A percentile compares a stretch with the other conserved stretches of the same genome.
Evolutionary conservation across 495 filamentous ascomycete genomes (phyloP).

Genomic region (Podospora anserina): DNA sequence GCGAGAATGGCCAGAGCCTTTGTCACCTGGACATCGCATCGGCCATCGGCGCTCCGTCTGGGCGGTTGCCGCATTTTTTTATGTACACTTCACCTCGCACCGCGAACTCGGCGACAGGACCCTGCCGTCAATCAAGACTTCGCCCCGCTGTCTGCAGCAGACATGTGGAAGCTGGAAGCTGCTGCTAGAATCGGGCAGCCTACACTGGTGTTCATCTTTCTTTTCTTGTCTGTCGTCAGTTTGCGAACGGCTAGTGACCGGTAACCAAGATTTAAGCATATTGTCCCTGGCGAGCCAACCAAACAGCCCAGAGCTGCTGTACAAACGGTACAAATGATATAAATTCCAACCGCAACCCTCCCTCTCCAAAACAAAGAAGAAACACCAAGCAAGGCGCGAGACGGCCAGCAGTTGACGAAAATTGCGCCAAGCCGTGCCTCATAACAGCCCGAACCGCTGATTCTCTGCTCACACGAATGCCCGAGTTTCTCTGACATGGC

Average conservation of each 20-base stretch:
- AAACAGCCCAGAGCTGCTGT: background rate
- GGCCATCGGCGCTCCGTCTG: constrained; percentile 4
- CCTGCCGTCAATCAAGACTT: background rate
- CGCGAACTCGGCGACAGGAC: constrained; percentile 4
- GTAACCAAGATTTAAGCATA: background rate
- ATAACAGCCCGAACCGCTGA: background rate
- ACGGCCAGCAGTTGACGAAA: constrained; percentile 28
- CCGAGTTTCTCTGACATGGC: constrained; percentile 38
- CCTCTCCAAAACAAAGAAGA: constrained; percentile 3
- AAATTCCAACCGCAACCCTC: too few species aligned
- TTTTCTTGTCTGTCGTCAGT: constrained; percentile 3
- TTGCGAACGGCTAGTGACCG: background rate
- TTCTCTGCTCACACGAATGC: constrained; percentile 9
- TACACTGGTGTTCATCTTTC: background rate
- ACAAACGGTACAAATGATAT: background rate
- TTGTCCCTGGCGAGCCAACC: background rate
- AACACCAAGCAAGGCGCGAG: constrained; percentile 21
- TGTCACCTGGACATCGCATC: constrained; percentile 17
- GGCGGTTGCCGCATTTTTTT: constrained; percentile 4
- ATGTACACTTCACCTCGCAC: background rate
- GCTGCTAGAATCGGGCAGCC: background rate
- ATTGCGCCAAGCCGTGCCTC: constrained; percentile 14
- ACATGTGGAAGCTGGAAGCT: constrained; percentile 6
- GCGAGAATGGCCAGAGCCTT: constrained; percentile 2
- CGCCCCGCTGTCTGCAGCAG: background rate